Evolutionary conservation across 495 filamentous ascomycete species (phyloP).

Genomic region (Xanthoparmelia taractica): DNA sequence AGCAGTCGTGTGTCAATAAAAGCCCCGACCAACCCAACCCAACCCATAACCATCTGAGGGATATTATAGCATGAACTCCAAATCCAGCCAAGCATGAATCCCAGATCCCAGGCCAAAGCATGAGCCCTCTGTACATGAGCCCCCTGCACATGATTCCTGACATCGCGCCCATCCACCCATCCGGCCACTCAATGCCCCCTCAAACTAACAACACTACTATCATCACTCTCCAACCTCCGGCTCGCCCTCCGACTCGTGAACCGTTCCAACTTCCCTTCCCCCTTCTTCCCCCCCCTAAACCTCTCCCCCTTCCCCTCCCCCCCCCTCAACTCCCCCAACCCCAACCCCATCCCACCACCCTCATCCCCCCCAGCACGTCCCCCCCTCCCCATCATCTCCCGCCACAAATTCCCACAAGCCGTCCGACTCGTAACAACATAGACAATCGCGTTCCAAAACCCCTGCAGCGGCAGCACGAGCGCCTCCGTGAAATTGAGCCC

Average conservation of each 20-base stretch:
- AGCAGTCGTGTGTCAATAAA: no score
- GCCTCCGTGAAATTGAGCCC: slow-evolving; percentile 61
- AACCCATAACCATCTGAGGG: no score
- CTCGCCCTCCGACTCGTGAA: slow-evolving; percentile 16
- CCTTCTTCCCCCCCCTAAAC: neutral
- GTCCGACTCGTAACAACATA: slow-evolving; percentile 58
- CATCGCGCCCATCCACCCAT: neutral
- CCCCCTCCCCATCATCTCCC: slow-evolving; percentile 6
- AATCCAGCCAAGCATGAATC: no score
- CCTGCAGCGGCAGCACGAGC: slow-evolving; percentile 74
- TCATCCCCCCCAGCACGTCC: neutral
- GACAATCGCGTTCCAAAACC: slow-evolving; percentile 80
- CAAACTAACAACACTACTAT: slow-evolving; percentile 16
- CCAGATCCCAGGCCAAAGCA: no score
- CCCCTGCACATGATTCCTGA: no score
- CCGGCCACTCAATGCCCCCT: slow-evolving; percentile 1
- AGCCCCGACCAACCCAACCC: no score
- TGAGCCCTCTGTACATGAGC: no score
- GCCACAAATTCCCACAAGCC: slow-evolving; percentile 17
- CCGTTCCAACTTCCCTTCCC: slow-evolving; percentile 12
- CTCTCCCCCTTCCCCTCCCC: neutral
- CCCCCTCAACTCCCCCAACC: slow-evolving; percentile 1
- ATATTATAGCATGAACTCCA: neutral
- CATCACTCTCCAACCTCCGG: slow-evolving; percentile 20
- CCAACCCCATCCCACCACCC: neutral